A percentile compares a stretch with the other conserved stretches of the same genome.
These are phyloP conservation scores for Saccharomyces hybrid DNA, from an alignment of 1,139 yeast genomes.

Conservation along the genomic window DNA sequence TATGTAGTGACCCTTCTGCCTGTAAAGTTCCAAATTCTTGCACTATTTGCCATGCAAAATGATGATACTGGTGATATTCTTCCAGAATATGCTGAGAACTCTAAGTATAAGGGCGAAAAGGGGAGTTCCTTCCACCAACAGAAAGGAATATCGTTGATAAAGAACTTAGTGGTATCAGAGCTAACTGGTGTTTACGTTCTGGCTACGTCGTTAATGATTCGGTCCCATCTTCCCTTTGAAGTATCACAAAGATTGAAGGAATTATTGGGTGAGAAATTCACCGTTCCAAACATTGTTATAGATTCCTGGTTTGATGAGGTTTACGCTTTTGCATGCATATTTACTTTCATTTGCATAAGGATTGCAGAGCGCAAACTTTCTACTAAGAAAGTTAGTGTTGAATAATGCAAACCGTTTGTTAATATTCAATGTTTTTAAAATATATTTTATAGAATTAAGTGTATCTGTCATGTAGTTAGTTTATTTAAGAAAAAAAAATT, in stretches of 20 bases:
- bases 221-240: constrained; percentile 61
- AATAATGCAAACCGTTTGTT: background rate
- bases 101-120: constrained; percentile 2
- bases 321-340: constrained; percentile 50
- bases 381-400: background rate
- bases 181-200: constrained; percentile 70
- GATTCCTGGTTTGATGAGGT: constrained; percentile 78
- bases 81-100: constrained; percentile 16
- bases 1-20: constrained; percentile 31
- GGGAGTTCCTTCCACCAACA: background rate
- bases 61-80: constrained; percentile 12
- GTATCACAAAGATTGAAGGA: constrained; percentile 38
- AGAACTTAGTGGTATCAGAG: constrained; percentile 54
- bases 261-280: constrained; percentile 28
- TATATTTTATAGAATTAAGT: background rate
- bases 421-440: background rate
- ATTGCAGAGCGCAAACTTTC: constrained; percentile 21
- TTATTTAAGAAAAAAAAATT: background rate
- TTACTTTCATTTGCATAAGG: constrained; percentile 44
- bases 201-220: constrained; percentile 68
- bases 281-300: constrained; percentile 45
- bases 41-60: constrained; percentile 23
- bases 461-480: background rate
- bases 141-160: constrained; percentile 29
- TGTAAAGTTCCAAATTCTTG: constrained; percentile 23